Conservation (phyloP, 371 early-diverging fungal genomes). For the Mucor ambiguus region DNA sequence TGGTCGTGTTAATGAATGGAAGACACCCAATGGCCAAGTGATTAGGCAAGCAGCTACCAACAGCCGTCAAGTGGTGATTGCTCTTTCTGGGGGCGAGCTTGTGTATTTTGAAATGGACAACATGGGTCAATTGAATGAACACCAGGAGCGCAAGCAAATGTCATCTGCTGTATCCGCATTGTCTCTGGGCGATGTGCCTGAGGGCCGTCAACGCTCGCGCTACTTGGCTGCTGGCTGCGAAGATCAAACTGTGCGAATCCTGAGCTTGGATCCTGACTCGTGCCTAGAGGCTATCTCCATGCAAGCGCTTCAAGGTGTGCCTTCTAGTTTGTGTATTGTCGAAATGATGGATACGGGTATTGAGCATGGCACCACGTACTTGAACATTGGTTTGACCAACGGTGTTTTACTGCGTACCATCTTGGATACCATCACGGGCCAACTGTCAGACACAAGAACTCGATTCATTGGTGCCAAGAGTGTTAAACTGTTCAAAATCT, state of each 20-base stretch:
- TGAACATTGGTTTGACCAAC: constrained; percentile 89
- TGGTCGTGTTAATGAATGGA: constrained; percentile 94
- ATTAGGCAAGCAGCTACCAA: constrained; percentile 85
- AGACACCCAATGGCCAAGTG: constrained; percentile 72
- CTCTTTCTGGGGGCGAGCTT: constrained; percentile 82
- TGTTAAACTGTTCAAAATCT: constrained; percentile 77
- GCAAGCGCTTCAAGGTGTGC: constrained; percentile 69
- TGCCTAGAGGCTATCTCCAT: constrained; percentile 82
- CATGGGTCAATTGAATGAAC: constrained; percentile 87
- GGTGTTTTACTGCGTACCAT: constrained; percentile 90
- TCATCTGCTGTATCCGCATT: constrained; percentile 73
- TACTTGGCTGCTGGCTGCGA: constrained; percentile 92
- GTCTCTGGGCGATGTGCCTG: constrained; percentile 81
- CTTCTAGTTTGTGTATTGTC: constrained; percentile 65
- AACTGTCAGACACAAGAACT: constrained; percentile 83
- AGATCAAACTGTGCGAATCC: constrained; percentile 90
- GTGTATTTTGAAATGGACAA: constrained; percentile 94
- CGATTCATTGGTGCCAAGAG: constrained; percentile 88
- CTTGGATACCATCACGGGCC: constrained; percentile 83
- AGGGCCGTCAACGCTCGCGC: constrained; percentile 76
- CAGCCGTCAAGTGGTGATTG: constrained; percentile 81
- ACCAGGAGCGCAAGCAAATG: constrained; percentile 78
- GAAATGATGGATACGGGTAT: constrained; percentile 77
- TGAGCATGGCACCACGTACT: constrained; percentile 73
- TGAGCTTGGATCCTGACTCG: constrained; percentile 81